Base-by-base conservation (phyloP, 2,329 filamentous ascomycete species). In the Aureobasidium sp. region DNA sequence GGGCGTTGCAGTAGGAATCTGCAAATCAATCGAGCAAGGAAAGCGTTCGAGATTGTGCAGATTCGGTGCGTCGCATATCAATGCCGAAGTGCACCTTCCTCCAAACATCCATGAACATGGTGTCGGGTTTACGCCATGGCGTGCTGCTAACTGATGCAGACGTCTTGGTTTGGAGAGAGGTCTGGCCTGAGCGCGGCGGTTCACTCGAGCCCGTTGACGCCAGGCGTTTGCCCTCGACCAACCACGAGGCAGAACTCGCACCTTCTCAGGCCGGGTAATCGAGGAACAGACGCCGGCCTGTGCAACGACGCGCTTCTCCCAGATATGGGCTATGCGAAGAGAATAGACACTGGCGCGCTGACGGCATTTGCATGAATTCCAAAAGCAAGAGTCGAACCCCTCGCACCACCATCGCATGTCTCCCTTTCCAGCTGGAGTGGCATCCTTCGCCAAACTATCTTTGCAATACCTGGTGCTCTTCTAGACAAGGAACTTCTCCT, bases 231-330 rank as follows among this genome's bases (percentile, higher is more conserved):
- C 8, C 4, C 36, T 51, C 14, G 45, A 42, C 57, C 57, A 60
- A 60, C 57, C 57, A 60, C 45, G 42, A 11, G 12, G 36, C 57
- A 51, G 45, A 51, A 60, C 44, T 51, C 45, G 25, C 36, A 11
- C 17, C 29, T 6, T 42, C 31, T 36, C 44, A 36, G 45, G 36
- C 27, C 57, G 57, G 57, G 57, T 60, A 51, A 60, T 60, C 34
- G 36, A 51, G 57, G 57, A 60, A 60, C 57, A 60, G 44, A 36
- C 57, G 57, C 57, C 57, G 45, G 57, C 45, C 34, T 41, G 57
- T 60, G 57, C 45, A 51, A 60, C 44, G 57, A 60, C 57, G 57
- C 57, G 57, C 57, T 60, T 60, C 45, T 51, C n/a, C n/a, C 45
- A 49, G 27, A 60, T 29, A 25, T 22, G 45, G 44, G 45, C 34